Evolutionary conservation across 2,329 filamentous ascomycete genomes (phyloP).

Genomic region (Pseudogymnoascus sp.): DNA sequence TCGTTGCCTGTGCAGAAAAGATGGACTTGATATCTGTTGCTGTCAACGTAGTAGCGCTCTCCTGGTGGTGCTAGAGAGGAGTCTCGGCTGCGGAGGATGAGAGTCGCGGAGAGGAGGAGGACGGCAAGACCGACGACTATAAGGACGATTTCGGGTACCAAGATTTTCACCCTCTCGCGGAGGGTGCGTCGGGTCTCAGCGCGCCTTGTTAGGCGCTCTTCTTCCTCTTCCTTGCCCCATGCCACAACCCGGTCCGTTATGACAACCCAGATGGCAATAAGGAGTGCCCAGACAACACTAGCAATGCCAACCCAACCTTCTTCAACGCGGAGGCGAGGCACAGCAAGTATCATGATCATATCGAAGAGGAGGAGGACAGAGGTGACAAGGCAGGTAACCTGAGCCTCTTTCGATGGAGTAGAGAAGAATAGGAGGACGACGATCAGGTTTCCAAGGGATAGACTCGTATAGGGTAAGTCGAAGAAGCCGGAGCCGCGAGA

Average conservation of each 20-base stretch:
- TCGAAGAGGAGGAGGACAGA: constrained; percentile 61
- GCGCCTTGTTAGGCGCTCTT: constrained; percentile 83
- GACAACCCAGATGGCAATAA: constrained; percentile 73
- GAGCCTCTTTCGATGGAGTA: constrained; percentile 69
- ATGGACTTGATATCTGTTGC: constrained; percentile 77
- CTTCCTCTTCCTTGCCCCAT: constrained; percentile 89
- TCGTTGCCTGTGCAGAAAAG: constrained; percentile 75
- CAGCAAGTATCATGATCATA: constrained; percentile 69
- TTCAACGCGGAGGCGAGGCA: constrained; percentile 66
- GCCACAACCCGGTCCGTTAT: constrained; percentile 71
- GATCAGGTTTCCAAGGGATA: constrained; percentile 68
- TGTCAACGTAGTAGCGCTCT: constrained; percentile 70
- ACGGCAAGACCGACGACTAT: constrained; percentile 58
- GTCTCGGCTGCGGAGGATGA: constrained; percentile 74
- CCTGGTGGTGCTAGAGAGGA: constrained; percentile 66
- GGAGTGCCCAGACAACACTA: constrained; percentile 72
- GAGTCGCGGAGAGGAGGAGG: constrained; percentile 67
- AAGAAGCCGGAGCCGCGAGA: constrained; percentile 88
- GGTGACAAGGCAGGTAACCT: constrained; percentile 62
- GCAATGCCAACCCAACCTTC: constrained; percentile 88
- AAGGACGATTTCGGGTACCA: constrained; percentile 65
- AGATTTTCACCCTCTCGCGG: constrained; percentile 74
- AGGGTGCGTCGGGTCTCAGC: constrained; percentile 76
- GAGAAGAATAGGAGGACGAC: constrained; percentile 80
- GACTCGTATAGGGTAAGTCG: constrained; percentile 71